A percentile compares a stretch with the other conserved stretches of the same genome.
Conservation (phyloP, 352 stramenopile genomes). For the Phytophthora constricta region DNA sequence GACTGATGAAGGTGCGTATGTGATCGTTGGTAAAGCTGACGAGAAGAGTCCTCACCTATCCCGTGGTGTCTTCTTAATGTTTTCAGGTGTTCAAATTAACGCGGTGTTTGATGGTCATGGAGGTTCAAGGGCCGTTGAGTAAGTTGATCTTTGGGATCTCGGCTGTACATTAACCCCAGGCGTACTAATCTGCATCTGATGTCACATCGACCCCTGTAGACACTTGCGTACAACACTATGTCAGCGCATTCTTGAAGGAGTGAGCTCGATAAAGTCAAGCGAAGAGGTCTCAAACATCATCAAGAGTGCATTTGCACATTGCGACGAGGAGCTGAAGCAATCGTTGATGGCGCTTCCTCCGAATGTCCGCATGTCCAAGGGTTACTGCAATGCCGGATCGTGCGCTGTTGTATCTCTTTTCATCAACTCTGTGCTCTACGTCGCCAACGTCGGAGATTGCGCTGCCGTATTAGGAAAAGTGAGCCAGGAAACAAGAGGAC, state of each 20-base stretch:
- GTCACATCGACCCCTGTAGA: slow-evolving; percentile 17
- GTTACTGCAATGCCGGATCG: slow-evolving; percentile 74
- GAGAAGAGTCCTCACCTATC: too few relatives aligned
- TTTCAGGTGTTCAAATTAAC: slow-evolving; percentile 51
- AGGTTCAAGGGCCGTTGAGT: slow-evolving; percentile 72
- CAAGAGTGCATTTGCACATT: slow-evolving; percentile 52
- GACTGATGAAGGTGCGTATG: slow-evolving; percentile 33
- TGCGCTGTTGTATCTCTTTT: slow-evolving; percentile 73
- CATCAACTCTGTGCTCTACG: slow-evolving; percentile 72
- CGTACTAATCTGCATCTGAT: slow-evolving; percentile 8
- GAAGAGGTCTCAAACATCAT: slow-evolving; percentile 42
- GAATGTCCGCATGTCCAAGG: slow-evolving; percentile 59
- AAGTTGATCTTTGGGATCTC: slow-evolving; percentile 17
- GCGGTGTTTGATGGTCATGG: slow-evolving; percentile 78
- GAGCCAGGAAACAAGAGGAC: slow-evolving; percentile 42
- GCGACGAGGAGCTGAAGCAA: slow-evolving; percentile 65
- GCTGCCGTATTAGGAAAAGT: slow-evolving; percentile 84
- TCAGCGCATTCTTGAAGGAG: slow-evolving; percentile 40
- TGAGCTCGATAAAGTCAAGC: slow-evolving; percentile 33
- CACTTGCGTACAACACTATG: slow-evolving; percentile 49
- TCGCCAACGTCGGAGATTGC: slow-evolving; percentile 93
- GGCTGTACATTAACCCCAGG: background rate
- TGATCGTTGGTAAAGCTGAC: too few relatives aligned
- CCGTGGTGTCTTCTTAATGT: too few relatives aligned
- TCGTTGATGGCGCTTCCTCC: slow-evolving; percentile 52